phyloP scores from a whole-genome alignment of 2,329 filamentous ascomycete species.

The Xylaria sp. region DNA sequence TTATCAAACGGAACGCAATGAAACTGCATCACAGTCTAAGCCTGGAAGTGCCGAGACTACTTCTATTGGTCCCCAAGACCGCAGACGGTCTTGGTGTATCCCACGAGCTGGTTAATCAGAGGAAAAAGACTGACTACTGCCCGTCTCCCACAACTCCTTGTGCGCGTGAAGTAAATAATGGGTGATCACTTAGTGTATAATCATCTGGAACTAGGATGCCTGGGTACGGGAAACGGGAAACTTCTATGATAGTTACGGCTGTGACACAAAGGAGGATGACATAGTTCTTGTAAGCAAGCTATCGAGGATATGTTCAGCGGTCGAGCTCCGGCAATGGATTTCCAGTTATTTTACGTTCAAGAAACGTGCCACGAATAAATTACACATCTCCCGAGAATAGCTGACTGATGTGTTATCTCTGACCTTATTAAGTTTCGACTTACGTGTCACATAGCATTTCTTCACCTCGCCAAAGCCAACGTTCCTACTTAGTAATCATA shows the following conservation, averaged over 20 bases:
- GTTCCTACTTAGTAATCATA: too few relatives aligned
- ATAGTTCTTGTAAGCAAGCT: not conserved
- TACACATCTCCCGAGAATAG: too few relatives aligned
- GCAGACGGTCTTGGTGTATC: too few relatives aligned
- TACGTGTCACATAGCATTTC: too few relatives aligned
- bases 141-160: not conserved
- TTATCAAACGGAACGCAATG: not conserved
- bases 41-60: not conserved
- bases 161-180: not conserved
- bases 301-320: not conserved
- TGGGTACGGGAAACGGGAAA: not conserved
- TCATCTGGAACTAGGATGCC: too few relatives aligned
- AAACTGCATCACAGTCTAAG: not conserved
- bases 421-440: too few relatives aligned
- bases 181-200: not conserved
- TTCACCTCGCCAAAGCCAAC: too few relatives aligned
- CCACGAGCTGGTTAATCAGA: not conserved
- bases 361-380: too few relatives aligned
- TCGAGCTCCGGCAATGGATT: not conserved
- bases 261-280: not conserved
- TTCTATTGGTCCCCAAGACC: not conserved
- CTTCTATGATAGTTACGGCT: not conserved
- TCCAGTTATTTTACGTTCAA: not conserved
- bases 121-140: not conserved
- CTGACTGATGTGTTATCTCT: too few relatives aligned